These are phyloP conservation scores for Azolla pinnata DNA, from an alignment of 75 land plant genomes.

Conservation along the genomic window DNA sequence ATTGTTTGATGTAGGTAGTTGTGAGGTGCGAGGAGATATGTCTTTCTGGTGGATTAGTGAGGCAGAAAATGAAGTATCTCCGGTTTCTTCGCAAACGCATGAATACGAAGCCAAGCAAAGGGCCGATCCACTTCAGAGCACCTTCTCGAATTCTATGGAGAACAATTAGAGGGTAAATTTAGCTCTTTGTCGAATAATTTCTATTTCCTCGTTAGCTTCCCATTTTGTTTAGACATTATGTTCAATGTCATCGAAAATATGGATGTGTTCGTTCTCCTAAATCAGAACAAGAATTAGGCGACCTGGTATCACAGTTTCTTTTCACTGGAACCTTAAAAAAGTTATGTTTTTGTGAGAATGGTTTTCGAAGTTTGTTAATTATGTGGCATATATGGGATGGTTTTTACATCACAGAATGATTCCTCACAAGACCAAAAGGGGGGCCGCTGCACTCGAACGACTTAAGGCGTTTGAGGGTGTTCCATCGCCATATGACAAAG, in stretches of 20 bases:
- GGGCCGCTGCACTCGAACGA: conserved; percentile 36
- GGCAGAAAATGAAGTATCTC: conserved; percentile 46
- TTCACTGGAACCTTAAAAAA: too few species aligned
- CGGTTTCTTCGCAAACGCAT: conserved; percentile 41
- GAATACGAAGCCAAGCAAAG: conserved; percentile 50
- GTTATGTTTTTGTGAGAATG: too few species aligned
- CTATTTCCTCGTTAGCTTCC: too few species aligned
- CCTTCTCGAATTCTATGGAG: conserved; percentile 45
- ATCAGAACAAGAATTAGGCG: too few species aligned
- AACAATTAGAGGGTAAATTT: conserved; percentile 40
- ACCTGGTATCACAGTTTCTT: too few species aligned
- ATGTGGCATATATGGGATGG: too few species aligned
- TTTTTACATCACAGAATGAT: conserved; percentile 41
- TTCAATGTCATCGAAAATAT: too few species aligned
- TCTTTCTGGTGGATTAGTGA: conserved; percentile 35
- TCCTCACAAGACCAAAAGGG: conserved; percentile 51
- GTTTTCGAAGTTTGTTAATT: too few species aligned
- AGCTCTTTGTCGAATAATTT: too few species aligned
- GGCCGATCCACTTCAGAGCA: conserved; percentile 43
- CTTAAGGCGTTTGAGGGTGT: conserved; percentile 47
- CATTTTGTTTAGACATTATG: too few species aligned
- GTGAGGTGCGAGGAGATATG: conserved; percentile 42
- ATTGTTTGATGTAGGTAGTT: conserved; percentile 17
- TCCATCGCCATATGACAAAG: conserved; percentile 46
- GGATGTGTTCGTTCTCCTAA: too few species aligned